Conservation (phyloP, 768 basidiomycete genomes). For the Austroboletus eburneus region DNA sequence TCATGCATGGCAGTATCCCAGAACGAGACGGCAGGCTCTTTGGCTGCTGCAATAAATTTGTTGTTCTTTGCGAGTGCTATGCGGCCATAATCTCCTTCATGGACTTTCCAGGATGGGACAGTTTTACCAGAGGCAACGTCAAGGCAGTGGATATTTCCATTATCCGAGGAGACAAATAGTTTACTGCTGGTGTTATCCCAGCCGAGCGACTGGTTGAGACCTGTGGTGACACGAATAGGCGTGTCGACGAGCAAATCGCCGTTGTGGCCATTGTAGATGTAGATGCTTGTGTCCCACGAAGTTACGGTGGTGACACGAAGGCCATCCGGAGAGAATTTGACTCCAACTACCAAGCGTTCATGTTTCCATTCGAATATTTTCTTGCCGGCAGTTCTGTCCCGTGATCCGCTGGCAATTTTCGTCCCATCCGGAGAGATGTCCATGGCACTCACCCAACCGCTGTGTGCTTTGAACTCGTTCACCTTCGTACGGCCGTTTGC, state of each 20-base stretch:
- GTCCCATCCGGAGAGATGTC: neutral
- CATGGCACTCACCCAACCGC: neutral
- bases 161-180: neutral
- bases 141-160: neutral
- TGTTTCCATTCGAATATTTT: neutral
- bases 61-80: neutral
- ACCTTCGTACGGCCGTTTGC: neutral
- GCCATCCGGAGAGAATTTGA: neutral
- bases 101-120: neutral
- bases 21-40: neutral
- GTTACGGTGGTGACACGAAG: neutral
- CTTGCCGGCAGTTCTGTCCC: neutral
- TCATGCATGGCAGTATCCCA: neutral
- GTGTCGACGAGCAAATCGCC: neutral
- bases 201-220: neutral
- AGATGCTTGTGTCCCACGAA: neutral
- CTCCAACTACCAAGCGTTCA: neutral
- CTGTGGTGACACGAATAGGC: neutral
- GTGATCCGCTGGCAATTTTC: neutral
- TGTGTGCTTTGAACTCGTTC: neutral
- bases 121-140: neutral
- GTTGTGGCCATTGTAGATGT: neutral
- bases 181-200: neutral
- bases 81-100: neutral
- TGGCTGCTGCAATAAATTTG: neutral